Evolutionary conservation across 441 rosid genomes (phyloP).

Genomic region (Erodium trifolium): DNA sequence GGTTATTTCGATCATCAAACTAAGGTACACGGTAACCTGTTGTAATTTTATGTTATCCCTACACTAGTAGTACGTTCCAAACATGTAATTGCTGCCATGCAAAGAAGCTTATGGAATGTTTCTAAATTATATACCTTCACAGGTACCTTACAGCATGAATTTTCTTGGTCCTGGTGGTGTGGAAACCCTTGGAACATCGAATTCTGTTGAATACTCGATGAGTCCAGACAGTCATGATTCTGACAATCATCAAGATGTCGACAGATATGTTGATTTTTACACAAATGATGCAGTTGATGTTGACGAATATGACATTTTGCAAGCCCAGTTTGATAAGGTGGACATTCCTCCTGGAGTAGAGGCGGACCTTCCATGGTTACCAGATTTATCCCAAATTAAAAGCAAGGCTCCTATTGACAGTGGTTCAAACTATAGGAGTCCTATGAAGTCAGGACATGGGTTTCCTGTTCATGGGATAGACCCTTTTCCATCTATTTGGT

Average conservation of each 20-base stretch:
- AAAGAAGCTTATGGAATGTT: background rate
- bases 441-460: background rate
- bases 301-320: conserved; percentile 44
- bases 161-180: conserved; percentile 24
- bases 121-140: background rate
- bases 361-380: conserved; percentile 54
- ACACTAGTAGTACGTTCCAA: background rate
- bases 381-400: conserved; percentile 25
- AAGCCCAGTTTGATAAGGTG: conserved; percentile 56
- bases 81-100: background rate
- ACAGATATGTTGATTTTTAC: conserved; percentile 20
- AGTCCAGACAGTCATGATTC: conserved; percentile 24
- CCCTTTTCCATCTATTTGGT: conserved; percentile 17
- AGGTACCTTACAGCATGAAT: background rate
- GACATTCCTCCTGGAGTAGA: conserved; percentile 78
- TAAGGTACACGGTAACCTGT: conserved; percentile 24
- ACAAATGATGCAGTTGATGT: conserved; percentile 27
- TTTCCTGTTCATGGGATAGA: conserved; percentile 15
- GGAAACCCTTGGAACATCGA: conserved; percentile 16
- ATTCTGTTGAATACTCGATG: conserved; percentile 3
- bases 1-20: conserved; percentile 22
- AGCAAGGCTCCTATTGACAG: conserved; percentile 22
- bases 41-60: background rate
- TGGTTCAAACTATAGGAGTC: conserved; percentile 16
- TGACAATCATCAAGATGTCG: conserved; percentile 32